A percentile compares a stretch with the other conserved stretches of the same genome.
phyloP scores from a whole-genome alignment of 2,329 filamentous ascomycete species.

The Paracorniculantispora psalliotae region DNA sequence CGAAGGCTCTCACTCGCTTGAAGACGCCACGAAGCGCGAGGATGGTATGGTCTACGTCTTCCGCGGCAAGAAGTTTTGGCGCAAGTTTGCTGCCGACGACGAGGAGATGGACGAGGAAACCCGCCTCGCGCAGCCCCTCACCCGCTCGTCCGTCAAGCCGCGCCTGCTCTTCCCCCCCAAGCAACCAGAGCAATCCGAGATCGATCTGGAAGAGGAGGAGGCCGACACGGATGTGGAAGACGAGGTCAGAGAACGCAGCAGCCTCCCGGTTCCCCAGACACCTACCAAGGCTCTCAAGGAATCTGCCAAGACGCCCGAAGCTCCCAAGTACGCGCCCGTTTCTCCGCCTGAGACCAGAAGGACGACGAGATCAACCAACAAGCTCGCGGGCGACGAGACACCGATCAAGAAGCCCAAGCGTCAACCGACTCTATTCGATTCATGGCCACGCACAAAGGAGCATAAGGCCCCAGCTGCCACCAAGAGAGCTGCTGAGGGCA shows the following conservation, averaged over 20 bases:
- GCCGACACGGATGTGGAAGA: slow-evolving; percentile 55
- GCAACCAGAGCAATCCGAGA: slow-evolving; percentile 40
- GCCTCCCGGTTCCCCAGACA: slow-evolving; percentile 27
- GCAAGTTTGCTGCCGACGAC: slow-evolving; percentile 53
- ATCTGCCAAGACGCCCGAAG: slow-evolving; percentile 44
- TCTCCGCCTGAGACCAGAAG: slow-evolving; percentile 60
- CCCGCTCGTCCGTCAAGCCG: slow-evolving; percentile 66
- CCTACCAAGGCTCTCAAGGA: slow-evolving; percentile 31
- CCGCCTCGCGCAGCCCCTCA: slow-evolving; percentile 43
- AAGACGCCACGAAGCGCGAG: slow-evolving; percentile 58
- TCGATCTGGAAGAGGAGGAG: slow-evolving; percentile 53
- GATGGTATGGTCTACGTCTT: slow-evolving; percentile 75
- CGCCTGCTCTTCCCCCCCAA: slow-evolving; percentile 63
- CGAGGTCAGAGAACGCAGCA: slow-evolving; percentile 30
- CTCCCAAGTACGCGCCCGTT: slow-evolving; percentile 50
- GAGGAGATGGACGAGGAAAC: slow-evolving; percentile 33
- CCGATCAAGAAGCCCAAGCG: slow-evolving; percentile 35
- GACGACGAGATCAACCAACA: slow-evolving; percentile 52
- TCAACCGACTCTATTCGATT: slow-evolving; percentile 57
- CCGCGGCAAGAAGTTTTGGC: slow-evolving; percentile 75
- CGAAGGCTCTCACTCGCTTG: slow-evolving; percentile 53
- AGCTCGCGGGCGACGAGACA: slow-evolving; percentile 38
- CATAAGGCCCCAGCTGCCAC: slow-evolving; percentile 40
- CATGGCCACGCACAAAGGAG: slow-evolving; percentile 63
- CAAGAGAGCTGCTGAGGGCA: slow-evolving; percentile 37